These are phyloP conservation scores for Aspergillus baeticus DNA, from an alignment of 495 filamentous ascomycete species.

Conservation along the genomic window DNA sequence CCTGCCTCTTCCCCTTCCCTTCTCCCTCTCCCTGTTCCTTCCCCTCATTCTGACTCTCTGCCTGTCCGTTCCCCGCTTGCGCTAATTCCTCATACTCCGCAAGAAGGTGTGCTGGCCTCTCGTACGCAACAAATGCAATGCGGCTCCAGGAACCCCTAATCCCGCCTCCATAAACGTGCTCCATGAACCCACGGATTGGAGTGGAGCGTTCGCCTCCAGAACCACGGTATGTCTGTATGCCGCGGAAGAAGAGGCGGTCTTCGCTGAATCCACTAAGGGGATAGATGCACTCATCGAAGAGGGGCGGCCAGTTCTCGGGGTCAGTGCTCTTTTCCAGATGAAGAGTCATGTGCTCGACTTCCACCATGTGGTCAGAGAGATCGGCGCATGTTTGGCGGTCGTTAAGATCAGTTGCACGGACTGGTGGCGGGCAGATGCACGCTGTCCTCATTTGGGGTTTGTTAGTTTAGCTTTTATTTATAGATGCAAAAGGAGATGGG, in stretches of 20 bases:
- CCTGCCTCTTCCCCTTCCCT: no score
- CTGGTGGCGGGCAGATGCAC: constrained; percentile 32
- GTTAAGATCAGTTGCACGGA: constrained; percentile 5
- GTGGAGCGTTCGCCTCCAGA: constrained; percentile 3
- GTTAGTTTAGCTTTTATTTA: not conserved
- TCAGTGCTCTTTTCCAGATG: constrained; percentile 16
- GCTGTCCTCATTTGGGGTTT: constrained; percentile 18
- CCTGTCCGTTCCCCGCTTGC: no score
- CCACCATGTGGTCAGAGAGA: constrained; percentile 17
- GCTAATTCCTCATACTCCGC: constrained; percentile 1
- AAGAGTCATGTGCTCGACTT: constrained; percentile 26
- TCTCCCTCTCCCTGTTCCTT: constrained; percentile 9
- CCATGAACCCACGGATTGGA: constrained; percentile 31
- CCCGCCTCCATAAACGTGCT: constrained; percentile 28
- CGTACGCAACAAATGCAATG: constrained; percentile 41
- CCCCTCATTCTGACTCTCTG: not conserved
- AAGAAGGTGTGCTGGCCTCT: not conserved
- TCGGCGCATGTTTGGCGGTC: constrained; percentile 33
- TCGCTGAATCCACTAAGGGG: not conserved
- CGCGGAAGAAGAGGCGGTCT: constrained; percentile 24
- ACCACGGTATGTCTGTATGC: constrained; percentile 19
- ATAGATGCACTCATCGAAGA: constrained; percentile 25
- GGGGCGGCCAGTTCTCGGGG: constrained; percentile 25
- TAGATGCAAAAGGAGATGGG: not conserved
- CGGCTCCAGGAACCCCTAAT: constrained; percentile 44